phyloP scores from a whole-genome alignment of 495 filamentous ascomycete species.

The Viridothelium virens region DNA sequence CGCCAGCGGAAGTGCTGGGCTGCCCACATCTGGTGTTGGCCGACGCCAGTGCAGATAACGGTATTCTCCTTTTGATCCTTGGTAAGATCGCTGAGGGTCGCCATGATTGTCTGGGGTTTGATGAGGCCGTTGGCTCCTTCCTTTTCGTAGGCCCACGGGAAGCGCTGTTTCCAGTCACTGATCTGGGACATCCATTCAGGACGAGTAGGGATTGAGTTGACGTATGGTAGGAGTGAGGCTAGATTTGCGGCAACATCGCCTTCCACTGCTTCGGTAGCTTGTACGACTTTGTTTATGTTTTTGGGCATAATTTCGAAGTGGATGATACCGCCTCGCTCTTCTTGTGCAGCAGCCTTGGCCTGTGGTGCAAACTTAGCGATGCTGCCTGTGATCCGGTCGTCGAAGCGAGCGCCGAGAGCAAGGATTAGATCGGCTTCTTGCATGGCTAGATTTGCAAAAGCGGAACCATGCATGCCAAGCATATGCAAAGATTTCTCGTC shows the following conservation, averaged over 20 bases:
- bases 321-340: slow-evolving; percentile 67
- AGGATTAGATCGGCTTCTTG: slow-evolving; percentile 74
- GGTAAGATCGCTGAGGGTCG: slow-evolving; percentile 69
- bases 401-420: slow-evolving; percentile 66
- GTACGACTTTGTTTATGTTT: slow-evolving; percentile 82
- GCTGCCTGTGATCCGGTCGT: slow-evolving; percentile 65
- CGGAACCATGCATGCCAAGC: slow-evolving; percentile 76
- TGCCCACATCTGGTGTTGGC: slow-evolving; percentile 97
- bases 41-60: slow-evolving; percentile 84
- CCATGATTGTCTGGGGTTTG: slow-evolving; percentile 82
- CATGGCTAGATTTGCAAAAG: slow-evolving; percentile 72
- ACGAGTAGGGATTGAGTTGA: slow-evolving; percentile 47
- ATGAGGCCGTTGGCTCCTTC: slow-evolving; percentile 62
- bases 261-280: slow-evolving; percentile 73
- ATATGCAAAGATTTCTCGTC: slow-evolving; percentile 72
- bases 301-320: slow-evolving; percentile 80
- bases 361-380: slow-evolving; percentile 60
- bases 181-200: slow-evolving; percentile 84
- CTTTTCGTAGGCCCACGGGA: slow-evolving; percentile 72
- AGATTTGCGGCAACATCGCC: slow-evolving; percentile 67
- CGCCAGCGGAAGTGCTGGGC: slow-evolving; percentile 93
- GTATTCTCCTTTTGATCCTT: slow-evolving; percentile 66
- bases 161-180: slow-evolving; percentile 75
- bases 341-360: slow-evolving; percentile 57
- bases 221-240: slow-evolving; percentile 58